A percentile compares a stretch with the other conserved stretches of the same genome.
Conservation (phyloP, 495 filamentous ascomycete species). For the Apiosordaria backusii region DNA sequence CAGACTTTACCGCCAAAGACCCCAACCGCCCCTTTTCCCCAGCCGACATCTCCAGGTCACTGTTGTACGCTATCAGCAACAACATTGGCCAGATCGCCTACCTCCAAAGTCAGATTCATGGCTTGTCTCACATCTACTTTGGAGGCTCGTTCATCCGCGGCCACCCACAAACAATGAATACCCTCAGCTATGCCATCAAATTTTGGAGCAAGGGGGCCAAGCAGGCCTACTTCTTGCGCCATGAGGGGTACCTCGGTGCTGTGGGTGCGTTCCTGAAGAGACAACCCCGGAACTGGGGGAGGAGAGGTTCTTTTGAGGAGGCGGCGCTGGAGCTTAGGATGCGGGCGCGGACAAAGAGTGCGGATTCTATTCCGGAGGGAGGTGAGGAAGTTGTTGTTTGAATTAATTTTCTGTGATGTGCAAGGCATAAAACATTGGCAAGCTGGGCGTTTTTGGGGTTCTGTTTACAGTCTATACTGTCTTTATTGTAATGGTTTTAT, state of each 20-base stretch:
- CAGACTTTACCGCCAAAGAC: conserved; percentile 1
- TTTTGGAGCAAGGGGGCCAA: conserved; percentile 96
- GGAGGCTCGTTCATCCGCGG: conserved; percentile 95
- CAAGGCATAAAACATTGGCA: background rate
- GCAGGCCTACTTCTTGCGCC: conserved; percentile 91
- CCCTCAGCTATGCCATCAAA: conserved; percentile 87
- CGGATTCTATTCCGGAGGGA: background rate
- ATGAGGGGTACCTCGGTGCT: conserved; percentile 95
- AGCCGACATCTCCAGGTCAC: conserved; percentile 52
- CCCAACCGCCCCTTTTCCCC: conserved; percentile 39
- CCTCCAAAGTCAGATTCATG: conserved; percentile 88
- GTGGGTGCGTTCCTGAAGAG: conserved; percentile 92
- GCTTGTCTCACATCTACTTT: conserved; percentile 90
- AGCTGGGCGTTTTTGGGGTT: background rate
- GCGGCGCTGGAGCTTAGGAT: conserved; percentile 19
- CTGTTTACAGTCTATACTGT: background rate
- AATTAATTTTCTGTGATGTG: background rate
- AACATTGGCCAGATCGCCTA: conserved; percentile 99
- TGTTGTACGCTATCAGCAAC: conserved; percentile 84
- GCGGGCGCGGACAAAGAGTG: conserved; percentile 9
- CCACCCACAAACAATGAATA: conserved; percentile 96
- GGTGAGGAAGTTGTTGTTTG: background rate
- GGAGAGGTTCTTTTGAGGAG: conserved; percentile 66
- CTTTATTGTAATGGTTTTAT: background rate
- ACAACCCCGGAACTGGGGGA: conserved; percentile 88